Conservation (phyloP, 2,329 filamentous ascomycete species). For the Madurella mycetomatis region DNA sequence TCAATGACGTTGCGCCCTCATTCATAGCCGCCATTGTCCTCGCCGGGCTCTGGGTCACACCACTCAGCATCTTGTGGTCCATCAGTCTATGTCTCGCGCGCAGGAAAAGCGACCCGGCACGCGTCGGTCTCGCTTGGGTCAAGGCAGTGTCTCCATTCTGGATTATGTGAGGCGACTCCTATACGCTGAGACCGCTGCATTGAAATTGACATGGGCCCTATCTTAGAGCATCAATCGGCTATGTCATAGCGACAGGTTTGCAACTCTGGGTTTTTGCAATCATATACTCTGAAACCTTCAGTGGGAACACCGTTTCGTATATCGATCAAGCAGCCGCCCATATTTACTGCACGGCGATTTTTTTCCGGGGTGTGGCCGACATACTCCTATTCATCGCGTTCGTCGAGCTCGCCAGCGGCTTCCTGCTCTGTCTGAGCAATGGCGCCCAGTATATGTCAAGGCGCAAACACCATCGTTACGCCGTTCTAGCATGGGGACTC, state of each 20-base stretch:
- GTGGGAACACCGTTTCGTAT: neutral
- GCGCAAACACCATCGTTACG: constrained; percentile 16
- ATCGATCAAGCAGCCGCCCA: neutral
- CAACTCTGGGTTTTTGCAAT: neutral
- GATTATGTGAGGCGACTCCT: constrained; percentile 16
- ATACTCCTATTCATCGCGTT: constrained; percentile 23
- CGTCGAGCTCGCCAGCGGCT: constrained; percentile 25
- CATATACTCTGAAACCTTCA: neutral
- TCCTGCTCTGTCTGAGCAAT: constrained; percentile 18
- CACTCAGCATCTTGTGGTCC: constrained; percentile 21
- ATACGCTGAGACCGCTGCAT: neutral
- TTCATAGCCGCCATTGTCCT: constrained; percentile 11
- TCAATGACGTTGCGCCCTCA: no score
- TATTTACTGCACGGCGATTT: neutral
- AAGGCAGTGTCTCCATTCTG: constrained; percentile 20
- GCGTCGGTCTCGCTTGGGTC: constrained; percentile 21
- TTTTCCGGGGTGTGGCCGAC: constrained; percentile 17
- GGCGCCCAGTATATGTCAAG: neutral
- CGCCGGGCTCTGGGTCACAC: constrained; percentile 18
- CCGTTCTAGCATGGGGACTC: neutral
- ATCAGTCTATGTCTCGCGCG: constrained; percentile 20
- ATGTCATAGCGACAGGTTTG: neutral
- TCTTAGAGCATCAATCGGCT: neutral
- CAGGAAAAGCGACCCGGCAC: constrained; percentile 23
- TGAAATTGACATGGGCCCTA: neutral